A percentile compares a stretch with the other conserved stretches of the same genome.
These are phyloP conservation scores for Rhizopus stolonifer DNA, from an alignment of 371 early-diverging fungal species.

Conservation along the genomic window DNA sequence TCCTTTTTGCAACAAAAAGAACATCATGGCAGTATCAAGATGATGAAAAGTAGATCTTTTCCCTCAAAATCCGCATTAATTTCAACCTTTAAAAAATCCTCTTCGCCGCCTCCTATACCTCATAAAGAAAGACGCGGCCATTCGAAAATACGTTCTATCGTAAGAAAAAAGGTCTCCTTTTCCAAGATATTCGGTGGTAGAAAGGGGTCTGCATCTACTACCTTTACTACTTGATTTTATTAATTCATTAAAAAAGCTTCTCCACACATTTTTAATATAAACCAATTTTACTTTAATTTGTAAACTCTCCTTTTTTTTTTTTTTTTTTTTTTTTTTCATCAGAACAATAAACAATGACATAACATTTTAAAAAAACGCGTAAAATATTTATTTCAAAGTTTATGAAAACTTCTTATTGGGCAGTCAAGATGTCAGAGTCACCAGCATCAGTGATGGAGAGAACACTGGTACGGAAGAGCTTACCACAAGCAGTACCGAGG, in stretches of 20 bases:
- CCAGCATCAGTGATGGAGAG: slow-evolving; percentile 98
- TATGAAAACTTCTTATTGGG: slow-evolving; percentile 34
- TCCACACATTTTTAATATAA: too few relatives aligned
- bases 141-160: slow-evolving; percentile 40
- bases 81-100: slow-evolving; percentile 7
- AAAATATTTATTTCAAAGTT: background rate
- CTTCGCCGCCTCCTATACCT: slow-evolving; percentile 18
- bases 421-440: slow-evolving; percentile 76
- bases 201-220: slow-evolving; percentile 16
- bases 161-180: slow-evolving; percentile 43
- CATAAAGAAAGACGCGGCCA: slow-evolving; percentile 17
- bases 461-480: slow-evolving; percentile 91
- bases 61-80: slow-evolving; percentile 25
- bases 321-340: too few relatives aligned
- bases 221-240: background rate
- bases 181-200: slow-evolving; percentile 39
- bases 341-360: too few relatives aligned
- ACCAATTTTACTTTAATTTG: too few relatives aligned
- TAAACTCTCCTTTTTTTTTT: too few relatives aligned
- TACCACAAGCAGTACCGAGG: slow-evolving; percentile 99
- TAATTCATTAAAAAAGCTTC: background rate
- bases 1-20: slow-evolving; percentile 2
- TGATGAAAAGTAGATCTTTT: slow-evolving; percentile 42
- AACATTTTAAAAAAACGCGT: too few relatives aligned
- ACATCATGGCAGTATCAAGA: background rate